Conservation (phyloP, 306 rosid species). For the Glycine soja region DNA sequence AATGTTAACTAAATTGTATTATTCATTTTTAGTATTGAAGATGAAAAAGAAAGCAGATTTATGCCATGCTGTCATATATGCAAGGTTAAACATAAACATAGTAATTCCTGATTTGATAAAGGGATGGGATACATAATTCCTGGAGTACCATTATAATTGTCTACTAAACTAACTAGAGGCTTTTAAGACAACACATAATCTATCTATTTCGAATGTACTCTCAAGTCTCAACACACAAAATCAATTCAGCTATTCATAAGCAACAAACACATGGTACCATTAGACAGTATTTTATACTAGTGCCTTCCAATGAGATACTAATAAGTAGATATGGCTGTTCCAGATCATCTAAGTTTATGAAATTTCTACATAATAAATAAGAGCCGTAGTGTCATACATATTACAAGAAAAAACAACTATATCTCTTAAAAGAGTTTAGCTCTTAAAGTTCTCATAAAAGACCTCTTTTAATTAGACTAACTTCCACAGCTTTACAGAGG, state of each 20-base stretch:
- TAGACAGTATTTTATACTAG: not conserved
- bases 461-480: slow-evolving; percentile 87
- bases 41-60: slow-evolving; percentile 1
- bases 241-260: slow-evolving; percentile 21
- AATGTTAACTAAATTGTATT: slow-evolving; percentile 34
- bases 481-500: slow-evolving; percentile 75
- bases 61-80: not conserved
- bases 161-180: slow-evolving; percentile 22
- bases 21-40: slow-evolving; percentile 20
- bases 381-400: not conserved
- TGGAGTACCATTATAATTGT: slow-evolving; percentile 2
- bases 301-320: slow-evolving; percentile 28
- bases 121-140: not conserved
- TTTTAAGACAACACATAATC: not conserved
- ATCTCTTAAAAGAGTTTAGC: slow-evolving; percentile 23
- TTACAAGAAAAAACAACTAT: slow-evolving; percentile 28
- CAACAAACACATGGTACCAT: not conserved
- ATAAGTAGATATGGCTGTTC: slow-evolving; percentile 1
- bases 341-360: not conserved
- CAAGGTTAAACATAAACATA: slow-evolving; percentile 29
- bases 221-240: not conserved
- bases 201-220: not conserved
- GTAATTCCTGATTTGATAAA: not conserved
- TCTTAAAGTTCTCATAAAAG: slow-evolving; percentile 39
- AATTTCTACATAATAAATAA: slow-evolving; percentile 22